A percentile compares a stretch with the other conserved stretches of the same genome.
phyloP scores from a whole-genome alignment of 495 filamentous ascomycete genomes.

The Penicillium argentinense region DNA sequence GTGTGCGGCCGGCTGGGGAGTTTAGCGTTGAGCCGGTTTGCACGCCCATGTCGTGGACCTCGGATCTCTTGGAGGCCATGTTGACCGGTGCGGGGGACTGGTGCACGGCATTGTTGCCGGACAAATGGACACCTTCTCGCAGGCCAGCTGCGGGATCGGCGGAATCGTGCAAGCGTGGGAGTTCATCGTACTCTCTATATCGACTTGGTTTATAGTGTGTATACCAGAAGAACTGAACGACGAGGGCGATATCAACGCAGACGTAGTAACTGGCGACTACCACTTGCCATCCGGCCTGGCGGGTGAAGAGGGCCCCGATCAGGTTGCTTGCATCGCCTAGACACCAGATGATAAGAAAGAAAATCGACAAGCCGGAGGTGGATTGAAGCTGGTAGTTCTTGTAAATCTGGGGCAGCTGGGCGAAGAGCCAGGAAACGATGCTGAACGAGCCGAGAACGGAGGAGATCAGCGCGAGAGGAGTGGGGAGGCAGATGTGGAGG shows the following conservation, averaged over 20 bases:
- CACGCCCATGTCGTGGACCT: constrained; percentile 33
- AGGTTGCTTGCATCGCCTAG: constrained; percentile 69
- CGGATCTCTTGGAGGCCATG: constrained; percentile 19
- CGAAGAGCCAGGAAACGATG: constrained; percentile 75
- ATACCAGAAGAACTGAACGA: constrained; percentile 70
- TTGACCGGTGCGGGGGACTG: constrained; percentile 18
- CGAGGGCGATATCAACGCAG: constrained; percentile 61
- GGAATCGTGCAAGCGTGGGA: constrained; percentile 22
- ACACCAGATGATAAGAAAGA: constrained; percentile 70
- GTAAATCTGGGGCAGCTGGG: constrained; percentile 72
- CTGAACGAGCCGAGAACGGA: constrained; percentile 62
- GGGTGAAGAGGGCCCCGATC: constrained; percentile 62
- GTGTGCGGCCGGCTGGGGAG: constrained; percentile 20
- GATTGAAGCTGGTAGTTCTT: constrained; percentile 68
- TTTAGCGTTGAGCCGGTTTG: constrained; percentile 24
- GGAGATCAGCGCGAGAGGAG: constrained; percentile 64
- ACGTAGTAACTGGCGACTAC: constrained; percentile 69
- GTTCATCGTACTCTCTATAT: constrained; percentile 27
- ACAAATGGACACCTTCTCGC: constrained; percentile 29
- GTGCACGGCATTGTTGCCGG: constrained; percentile 17
- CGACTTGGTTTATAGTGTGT: constrained; percentile 46
- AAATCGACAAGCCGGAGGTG: constrained; percentile 66
- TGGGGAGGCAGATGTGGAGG: constrained; percentile 68
- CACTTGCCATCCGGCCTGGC: constrained; percentile 70
- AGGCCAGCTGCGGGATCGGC: constrained; percentile 22